Evolutionary conservation across 2,329 filamentous ascomycete species (phyloP), one percentile per base, ranked within the genome.

Genomic region (Leptographium radiaticola): DNA sequence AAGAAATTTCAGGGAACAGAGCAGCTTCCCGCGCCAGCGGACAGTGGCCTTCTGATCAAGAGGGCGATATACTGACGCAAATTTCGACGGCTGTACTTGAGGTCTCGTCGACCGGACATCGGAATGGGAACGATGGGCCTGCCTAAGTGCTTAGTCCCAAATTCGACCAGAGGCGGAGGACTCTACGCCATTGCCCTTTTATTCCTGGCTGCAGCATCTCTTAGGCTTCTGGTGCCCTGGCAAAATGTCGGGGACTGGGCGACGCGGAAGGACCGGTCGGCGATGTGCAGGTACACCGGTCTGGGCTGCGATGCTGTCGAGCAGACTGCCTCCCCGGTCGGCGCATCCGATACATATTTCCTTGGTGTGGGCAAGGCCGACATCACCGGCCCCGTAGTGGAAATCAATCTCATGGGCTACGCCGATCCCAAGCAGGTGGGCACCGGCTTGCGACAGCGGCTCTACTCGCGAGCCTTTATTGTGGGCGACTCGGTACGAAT

Each of bases 341-440:
- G 2, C 34, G 9, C 18, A 9, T 68, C 68, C 25, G 71, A 73
- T 58, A 65, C 67, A 53, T 79, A 76, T 56, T 65, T 79, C 4
- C 57, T 79, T 18, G 75, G 75, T 4, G 73, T 73, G 13, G 75
- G 76, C 45, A 77, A 76, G 59, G 76, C 70, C 16, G 75, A 79
- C 59, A 75, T 79, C 58, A 79, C 75, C 1, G 75, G 86, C 5
- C 88, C 89, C 0, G 86, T 93, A 6, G 89, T 91, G 33, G 89
- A 95, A 68, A 81, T 95, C 68, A 89, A 88, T 64, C 79, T 95
- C 68, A 93, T 90, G 75, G 90, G 90, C 57, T 95, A 95, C 70
- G 89, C 89, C 33, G 82, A 87, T 65, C 73, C 81, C 15, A 79
- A 78, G 45, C 90, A 96, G 68, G 69, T 86, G n/a, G 90, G 90